Base-by-base conservation (phyloP, 495 filamentous ascomycete species). In the Tuber magnatum region DNA sequence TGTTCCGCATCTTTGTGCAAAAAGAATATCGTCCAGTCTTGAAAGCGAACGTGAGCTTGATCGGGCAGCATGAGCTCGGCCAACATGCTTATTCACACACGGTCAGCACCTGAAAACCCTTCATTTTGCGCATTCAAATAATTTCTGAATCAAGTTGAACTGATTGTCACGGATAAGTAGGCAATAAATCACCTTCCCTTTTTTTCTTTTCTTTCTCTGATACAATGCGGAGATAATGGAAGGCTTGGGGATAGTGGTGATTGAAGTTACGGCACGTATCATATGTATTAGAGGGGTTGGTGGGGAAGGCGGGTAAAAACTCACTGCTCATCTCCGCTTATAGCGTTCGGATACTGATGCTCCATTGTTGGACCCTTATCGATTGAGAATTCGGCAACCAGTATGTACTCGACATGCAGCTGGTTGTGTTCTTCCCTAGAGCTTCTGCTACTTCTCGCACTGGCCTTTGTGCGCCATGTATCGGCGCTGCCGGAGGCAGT, bases 21-120 rank as follows among this genome's bases (percentile, higher is more conserved):
- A 80, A 99, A 99, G 85, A 99, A 99, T 22, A 98, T 97, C 44
- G 95, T 99, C 95, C 95, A 99, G 83, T 99, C 95, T 83, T 97
- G 94, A 81, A 91, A 94, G 42, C 96, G 88, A 46, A 94, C 91
- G 85, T 99, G 95, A 40, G 94, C 93, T 84, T 97, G 94, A 85
- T 99, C 95, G 1, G 95, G 95, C 78, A 99, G 87, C 95, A 99
- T 99, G 82, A 99, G 89, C 84, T 98, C 95, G 24, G 95, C 95
- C 77, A 99, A 86, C 95, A 98, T 98, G 83, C 91, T 89, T 68
- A 65, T 69, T 16, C 61, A 69, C 41, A 73, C 56, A 75, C 69
- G 72, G 71, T 81, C 41, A 81, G 79, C 80, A 65, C 28, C 28
- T 28, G 51, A 74, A 16, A 73, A 39, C 39, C 44, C 73, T 72